phyloP scores from a whole-genome alignment of 75 land plant genomes.

The Ceratopteris richardii region DNA sequence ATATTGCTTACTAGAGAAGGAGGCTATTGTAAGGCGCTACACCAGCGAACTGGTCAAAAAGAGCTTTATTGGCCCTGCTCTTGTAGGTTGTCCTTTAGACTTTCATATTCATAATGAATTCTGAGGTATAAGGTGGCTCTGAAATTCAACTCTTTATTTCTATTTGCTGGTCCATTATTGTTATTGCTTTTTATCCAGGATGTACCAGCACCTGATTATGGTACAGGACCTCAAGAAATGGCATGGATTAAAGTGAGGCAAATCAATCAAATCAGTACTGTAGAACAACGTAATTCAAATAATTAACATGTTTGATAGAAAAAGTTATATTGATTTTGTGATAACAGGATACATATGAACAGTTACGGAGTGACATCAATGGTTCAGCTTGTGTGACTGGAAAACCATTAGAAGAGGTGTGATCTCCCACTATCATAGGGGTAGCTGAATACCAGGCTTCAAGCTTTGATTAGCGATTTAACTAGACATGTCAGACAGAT shows the following conservation, averaged over 20 bases:
- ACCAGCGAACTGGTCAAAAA: constrained; percentile 33
- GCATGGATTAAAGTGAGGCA: constrained; percentile 33
- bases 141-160: too few species aligned
- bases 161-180: neutral
- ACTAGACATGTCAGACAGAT: too few species aligned
- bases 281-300: neutral
- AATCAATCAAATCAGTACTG: neutral
- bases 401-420: constrained; percentile 30
- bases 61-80: constrained; percentile 31
- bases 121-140: neutral
- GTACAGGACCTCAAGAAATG: constrained; percentile 35
- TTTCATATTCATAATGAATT: neutral
- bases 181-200: constrained; percentile 15
- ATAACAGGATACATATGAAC: constrained; percentile 28
- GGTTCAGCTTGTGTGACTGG: constrained; percentile 35
- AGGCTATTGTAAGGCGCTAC: constrained; percentile 30
- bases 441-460: too few species aligned
- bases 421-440: too few species aligned
- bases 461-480: too few species aligned
- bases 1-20: constrained; percentile 24
- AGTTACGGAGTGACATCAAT: constrained; percentile 27
- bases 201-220: constrained; percentile 37
- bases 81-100: constrained; percentile 8
- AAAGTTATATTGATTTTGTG: neutral
- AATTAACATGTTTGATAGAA: neutral